Percentiles rank a stretch among this genome's conserved stretches.
Evolutionary conservation across 2,329 filamentous ascomycete species (phyloP).

Genomic region (Coniochaeta pulveracea): DNA sequence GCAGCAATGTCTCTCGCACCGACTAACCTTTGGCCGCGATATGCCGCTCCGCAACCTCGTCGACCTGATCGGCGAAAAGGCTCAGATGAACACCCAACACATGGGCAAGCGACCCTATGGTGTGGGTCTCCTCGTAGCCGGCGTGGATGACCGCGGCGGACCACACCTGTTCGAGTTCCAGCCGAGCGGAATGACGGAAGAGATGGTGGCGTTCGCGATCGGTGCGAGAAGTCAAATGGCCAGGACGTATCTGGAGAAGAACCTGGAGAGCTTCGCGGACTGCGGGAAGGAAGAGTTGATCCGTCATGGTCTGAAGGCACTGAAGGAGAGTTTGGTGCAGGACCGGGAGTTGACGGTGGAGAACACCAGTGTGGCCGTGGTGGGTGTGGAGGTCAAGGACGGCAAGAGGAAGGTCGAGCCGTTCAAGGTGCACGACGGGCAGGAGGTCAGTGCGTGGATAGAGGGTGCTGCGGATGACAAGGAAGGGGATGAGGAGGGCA

Average conservation of each 20-base stretch:
- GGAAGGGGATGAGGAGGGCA: constrained; percentile 29
- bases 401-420: constrained; percentile 54
- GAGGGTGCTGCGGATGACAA: constrained; percentile 55
- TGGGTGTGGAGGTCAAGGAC: constrained; percentile 44
- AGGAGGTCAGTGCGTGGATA: constrained; percentile 76
- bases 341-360: constrained; percentile 96
- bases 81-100: constrained; percentile 94
- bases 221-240: constrained; percentile 96
- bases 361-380: constrained; percentile 86
- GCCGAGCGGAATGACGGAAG: constrained; percentile 87
- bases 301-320: constrained; percentile 75
- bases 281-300: constrained; percentile 77
- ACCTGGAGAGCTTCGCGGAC: constrained; percentile 71
- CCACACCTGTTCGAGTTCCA: constrained; percentile 98
- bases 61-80: constrained; percentile 86
- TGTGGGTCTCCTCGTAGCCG: constrained; percentile 83
- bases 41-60: constrained; percentile 87
- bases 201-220: constrained; percentile 95
- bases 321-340: constrained; percentile 93
- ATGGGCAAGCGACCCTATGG: constrained; percentile 96
- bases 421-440: constrained; percentile 85
- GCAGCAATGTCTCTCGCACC: constrained; percentile 91
- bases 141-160: constrained; percentile 86
- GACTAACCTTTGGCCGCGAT: constrained; percentile 88
- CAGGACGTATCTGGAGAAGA: constrained; percentile 87